Evolutionary conservation across 2,329 filamentous ascomycete species (phyloP).

Genomic region (Alternaria metachromatica): DNA sequence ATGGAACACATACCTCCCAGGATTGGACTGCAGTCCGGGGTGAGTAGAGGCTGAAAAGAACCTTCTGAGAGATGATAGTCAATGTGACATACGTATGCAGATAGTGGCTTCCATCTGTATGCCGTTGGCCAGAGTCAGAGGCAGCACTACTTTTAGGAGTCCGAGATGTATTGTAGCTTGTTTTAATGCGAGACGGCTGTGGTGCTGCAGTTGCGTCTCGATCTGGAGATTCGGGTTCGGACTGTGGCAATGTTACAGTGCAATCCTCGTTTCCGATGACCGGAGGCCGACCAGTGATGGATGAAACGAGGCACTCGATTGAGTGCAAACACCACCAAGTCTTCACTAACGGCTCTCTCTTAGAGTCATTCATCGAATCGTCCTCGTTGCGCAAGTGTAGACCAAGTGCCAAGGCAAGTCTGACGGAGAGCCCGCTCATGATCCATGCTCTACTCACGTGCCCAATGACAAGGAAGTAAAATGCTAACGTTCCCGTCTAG

Average conservation of each 20-base stretch:
- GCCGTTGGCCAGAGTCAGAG: background rate
- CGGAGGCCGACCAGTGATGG: constrained; percentile 50
- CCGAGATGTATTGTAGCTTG: constrained; percentile 2
- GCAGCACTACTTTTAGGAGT: background rate
- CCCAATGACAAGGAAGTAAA: constrained; percentile 37
- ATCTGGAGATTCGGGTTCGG: background rate
- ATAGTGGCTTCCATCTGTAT: constrained; percentile 6
- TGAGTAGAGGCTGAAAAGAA: constrained; percentile 45
- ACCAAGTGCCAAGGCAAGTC: constrained; percentile 47
- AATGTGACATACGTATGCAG: constrained; percentile 28
- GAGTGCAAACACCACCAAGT: constrained; percentile 52
- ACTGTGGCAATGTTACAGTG: constrained; percentile 36
- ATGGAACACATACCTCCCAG: constrained; percentile 39
- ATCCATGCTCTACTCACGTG: constrained; percentile 44
- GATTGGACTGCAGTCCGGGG: constrained; percentile 39
- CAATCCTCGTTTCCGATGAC: constrained; percentile 43
- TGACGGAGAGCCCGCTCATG: constrained; percentile 46
- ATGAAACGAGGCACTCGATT: constrained; percentile 46
- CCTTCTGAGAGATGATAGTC: constrained; percentile 42
- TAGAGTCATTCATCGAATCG: constrained; percentile 19
- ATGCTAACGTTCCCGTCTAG: constrained; percentile 30
- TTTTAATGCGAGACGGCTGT: constrained; percentile 2
- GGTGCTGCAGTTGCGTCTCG: background rate
- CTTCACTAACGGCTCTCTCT: constrained; percentile 44
- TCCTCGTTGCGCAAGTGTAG: constrained; percentile 49